phyloP scores from a whole-genome alignment of 768 basidiomycete species.

The Trametes punicea region DNA sequence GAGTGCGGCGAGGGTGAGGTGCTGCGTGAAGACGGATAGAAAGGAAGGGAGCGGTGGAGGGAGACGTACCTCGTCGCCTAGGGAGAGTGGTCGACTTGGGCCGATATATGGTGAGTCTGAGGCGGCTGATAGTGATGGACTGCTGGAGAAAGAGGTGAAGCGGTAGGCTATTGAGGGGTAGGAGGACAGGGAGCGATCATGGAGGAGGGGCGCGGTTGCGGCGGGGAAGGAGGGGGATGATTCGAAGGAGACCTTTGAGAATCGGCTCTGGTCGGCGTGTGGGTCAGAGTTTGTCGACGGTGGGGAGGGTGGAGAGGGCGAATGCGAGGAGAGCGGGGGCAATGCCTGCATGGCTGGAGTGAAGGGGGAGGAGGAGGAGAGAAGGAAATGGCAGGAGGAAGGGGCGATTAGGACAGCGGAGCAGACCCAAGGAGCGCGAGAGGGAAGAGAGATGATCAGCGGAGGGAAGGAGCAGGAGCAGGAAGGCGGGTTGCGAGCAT shows the following conservation, averaged over 20 bases:
- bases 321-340: constrained; percentile 3
- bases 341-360: constrained; percentile 2
- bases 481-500: not conserved
- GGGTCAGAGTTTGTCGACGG: constrained; percentile 1
- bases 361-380: not conserved
- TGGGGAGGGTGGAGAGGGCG: constrained; percentile 1
- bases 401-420: not conserved
- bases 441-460: not conserved
- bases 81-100: constrained; percentile 26
- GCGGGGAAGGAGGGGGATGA: constrained; percentile 9
- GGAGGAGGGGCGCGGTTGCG: constrained; percentile 14
- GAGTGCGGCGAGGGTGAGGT: constrained; percentile 2
- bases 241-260: constrained; percentile 13
- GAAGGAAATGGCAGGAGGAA: not conserved
- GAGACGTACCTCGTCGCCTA: constrained; percentile 25
- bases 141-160: constrained; percentile 23
- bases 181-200: constrained; percentile 18
- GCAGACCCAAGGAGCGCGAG: not conserved
- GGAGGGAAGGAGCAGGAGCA: not conserved
- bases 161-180: constrained; percentile 23
- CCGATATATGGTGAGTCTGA: constrained; percentile 29
- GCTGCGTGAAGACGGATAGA: not conserved
- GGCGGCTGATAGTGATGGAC: constrained; percentile 22
- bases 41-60: not conserved
- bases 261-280: constrained; percentile 11